Conservation (phyloP, 1,139 yeast genomes). For the Candida glucosophila region DNA sequence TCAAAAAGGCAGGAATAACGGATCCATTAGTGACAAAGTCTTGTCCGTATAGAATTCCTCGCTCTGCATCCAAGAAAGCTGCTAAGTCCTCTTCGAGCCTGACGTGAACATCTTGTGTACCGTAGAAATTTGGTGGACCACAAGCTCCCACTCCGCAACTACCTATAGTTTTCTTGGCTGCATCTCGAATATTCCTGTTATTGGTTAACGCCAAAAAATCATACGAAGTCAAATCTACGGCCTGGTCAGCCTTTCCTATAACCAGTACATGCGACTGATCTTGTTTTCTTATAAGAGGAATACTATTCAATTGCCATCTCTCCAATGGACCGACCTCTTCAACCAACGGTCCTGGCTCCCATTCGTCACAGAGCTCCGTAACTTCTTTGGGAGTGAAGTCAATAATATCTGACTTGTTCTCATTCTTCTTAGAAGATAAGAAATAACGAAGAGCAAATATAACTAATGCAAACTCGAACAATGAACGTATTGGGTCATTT, state of each 20-base stretch:
- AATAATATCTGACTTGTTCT: constrained; percentile 65
- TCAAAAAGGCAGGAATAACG: constrained; percentile 92
- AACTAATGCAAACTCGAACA: constrained; percentile 69
- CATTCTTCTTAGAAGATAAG: constrained; percentile 72
- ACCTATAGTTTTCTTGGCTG: constrained; percentile 51
- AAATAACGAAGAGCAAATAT: constrained; percentile 85
- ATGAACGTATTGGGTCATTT: constrained; percentile 86
- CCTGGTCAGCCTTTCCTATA: constrained; percentile 15
- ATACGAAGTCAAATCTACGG: constrained; percentile 54
- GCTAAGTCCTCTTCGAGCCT: constrained; percentile 73
- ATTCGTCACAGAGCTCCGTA: constrained; percentile 78
- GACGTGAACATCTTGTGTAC: constrained; percentile 88
- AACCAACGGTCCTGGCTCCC: constrained; percentile 85
- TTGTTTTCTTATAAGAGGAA: constrained; percentile 56
- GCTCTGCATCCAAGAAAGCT: constrained; percentile 64
- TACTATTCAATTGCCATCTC: constrained; percentile 50
- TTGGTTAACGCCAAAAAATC: constrained; percentile 56
- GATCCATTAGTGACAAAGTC: constrained; percentile 88
- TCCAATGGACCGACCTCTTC: constrained; percentile 44
- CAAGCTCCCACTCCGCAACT: constrained; percentile 95
- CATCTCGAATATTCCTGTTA: constrained; percentile 38
- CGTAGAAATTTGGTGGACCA: constrained; percentile 97
- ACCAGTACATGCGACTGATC: constrained; percentile 41
- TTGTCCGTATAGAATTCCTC: constrained; percentile 84
- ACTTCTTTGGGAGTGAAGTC: constrained; percentile 58